Base-by-base conservation (phyloP, 805 yeast genomes). In the Cyberlindnera misumaiensis region DNA sequence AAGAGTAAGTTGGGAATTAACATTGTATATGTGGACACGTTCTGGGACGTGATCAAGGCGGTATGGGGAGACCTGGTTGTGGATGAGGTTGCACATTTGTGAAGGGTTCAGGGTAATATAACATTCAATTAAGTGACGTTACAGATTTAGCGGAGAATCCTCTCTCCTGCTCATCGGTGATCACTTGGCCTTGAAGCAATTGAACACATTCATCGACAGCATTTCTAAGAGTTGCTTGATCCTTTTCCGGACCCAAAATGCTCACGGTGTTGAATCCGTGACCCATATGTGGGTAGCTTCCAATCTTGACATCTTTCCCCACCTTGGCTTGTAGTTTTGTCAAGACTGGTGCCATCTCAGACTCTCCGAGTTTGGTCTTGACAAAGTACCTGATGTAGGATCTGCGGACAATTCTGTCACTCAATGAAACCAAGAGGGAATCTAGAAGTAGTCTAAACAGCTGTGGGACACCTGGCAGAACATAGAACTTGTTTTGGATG, bases 381-480 rank as follows among this genome's bases (percentile, higher is more conserved):
- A 87, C 83, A 47, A 68, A 83, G 49, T 56, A 74, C 28, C 90
- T 63, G 5, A 58, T 39, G 41, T 58, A 70, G 24, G 52, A 12
- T 42, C 40, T 16, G 6, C 20, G 32, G 15, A 13, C 3, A 8
- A 59, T 59, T 1, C 62, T 55, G 1, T 65, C 55, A 13, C 70
- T 60, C 40, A 74, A 62, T 11, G 68, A 55, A 5, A 54, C 49
- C 42, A 67, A 40, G 65, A 59, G 54, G 68, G 58, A 2, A 68
- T 71, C 56, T 11, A 85, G 53, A 43, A 87, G 62, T 34, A 59
- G 60, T 40, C 70, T 72, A 58, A 84, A 88, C 24, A 87, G 62
- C 45, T 74, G 77, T 0, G 96, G 95, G 9, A 88, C 80, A 0
- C 96, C 96, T 0, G 96, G 96, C 32, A 87, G 66, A 11, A 88